Conservation (phyloP, 495 filamentous ascomycete species). For the Xylaria acuta region DNA sequence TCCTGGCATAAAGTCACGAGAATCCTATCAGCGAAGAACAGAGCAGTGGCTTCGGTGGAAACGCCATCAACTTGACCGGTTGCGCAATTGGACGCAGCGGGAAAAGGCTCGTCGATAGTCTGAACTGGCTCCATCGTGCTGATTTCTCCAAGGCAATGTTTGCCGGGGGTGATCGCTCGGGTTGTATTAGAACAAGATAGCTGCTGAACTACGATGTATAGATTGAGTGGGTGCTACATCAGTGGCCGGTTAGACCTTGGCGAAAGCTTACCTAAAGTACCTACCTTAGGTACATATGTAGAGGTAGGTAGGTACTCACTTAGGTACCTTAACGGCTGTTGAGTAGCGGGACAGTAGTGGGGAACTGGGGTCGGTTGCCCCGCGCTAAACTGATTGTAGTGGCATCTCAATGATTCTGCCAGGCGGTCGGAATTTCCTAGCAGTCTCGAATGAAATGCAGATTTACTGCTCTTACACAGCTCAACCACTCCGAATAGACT, state of each 20-base stretch:
- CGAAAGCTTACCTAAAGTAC: background rate
- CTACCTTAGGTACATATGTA: background rate
- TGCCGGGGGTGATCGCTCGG: background rate
- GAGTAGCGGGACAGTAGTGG: background rate
- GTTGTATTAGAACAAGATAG: background rate
- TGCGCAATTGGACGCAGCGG: conserved; percentile 73
- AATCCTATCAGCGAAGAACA: conserved; percentile 90
- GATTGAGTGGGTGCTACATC: background rate
- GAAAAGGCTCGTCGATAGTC: conserved; percentile 63
- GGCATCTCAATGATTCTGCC: conserved; percentile 44
- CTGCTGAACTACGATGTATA: background rate
- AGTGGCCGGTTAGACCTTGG: background rate
- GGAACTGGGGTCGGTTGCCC: conserved; percentile 12
- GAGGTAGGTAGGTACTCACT: background rate
- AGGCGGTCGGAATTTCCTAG: conserved; percentile 54
- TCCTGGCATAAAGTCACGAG: conserved; percentile 86
- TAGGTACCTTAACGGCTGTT: background rate
- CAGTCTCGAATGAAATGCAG: background rate
- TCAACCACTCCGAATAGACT: background rate
- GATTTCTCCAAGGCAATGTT: background rate
- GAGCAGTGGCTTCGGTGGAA: conserved; percentile 71
- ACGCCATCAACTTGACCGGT: conserved; percentile 69
- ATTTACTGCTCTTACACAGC: background rate
- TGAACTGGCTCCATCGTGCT: conserved; percentile 33
- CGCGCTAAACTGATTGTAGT: conserved; percentile 33